Percentiles rank a stretch among this genome's conserved stretches.
These are phyloP conservation scores for Ophiorrhiza pumila DNA, from an alignment of 257 asterid species.

Conservation along the genomic window DNA sequence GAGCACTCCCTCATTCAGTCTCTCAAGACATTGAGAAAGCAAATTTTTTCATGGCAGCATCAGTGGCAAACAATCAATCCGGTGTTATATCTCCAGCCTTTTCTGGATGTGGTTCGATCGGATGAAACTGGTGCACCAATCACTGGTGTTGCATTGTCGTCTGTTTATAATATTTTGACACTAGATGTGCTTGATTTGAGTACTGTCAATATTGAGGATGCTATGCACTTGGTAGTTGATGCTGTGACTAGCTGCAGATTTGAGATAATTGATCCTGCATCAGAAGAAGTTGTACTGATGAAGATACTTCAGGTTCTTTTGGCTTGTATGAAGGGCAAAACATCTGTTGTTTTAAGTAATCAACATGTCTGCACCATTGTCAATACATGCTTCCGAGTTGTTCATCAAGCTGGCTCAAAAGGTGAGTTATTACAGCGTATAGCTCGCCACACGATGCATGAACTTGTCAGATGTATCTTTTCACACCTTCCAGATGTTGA, in stretches of 20 bases:
- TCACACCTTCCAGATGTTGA: constrained; percentile 85
- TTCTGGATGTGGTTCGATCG: constrained; percentile 85
- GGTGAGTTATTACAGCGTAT: constrained; percentile 87
- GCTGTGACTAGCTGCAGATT: constrained; percentile 98
- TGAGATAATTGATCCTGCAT: constrained; percentile 93
- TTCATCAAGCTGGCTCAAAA: constrained; percentile 93
- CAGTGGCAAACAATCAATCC: constrained; percentile 84
- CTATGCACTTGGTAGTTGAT: constrained; percentile 88
- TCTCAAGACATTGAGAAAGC: constrained; percentile 73
- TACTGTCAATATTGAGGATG: constrained; percentile 70
- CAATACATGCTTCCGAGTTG: constrained; percentile 79
- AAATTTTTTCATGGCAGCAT: constrained; percentile 75
- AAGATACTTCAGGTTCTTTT: constrained; percentile 94
- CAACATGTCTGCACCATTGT: constrained; percentile 92
- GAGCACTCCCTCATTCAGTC: constrained; percentile 93
- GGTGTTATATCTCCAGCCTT: constrained; percentile 85
- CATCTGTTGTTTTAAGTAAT: constrained; percentile 79
- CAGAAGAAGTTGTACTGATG: constrained; percentile 92
- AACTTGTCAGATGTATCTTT: constrained; percentile 87
- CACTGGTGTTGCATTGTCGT: constrained; percentile 85
- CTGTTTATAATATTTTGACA: constrained; percentile 85
- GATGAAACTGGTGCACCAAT: constrained; percentile 98
- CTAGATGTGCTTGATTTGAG: constrained; percentile 74
- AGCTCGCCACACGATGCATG: constrained; percentile 95
- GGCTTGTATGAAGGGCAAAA: constrained; percentile 92